Conservation (phyloP, 345 rosid species). For the Cardamine resedifolia region DNA sequence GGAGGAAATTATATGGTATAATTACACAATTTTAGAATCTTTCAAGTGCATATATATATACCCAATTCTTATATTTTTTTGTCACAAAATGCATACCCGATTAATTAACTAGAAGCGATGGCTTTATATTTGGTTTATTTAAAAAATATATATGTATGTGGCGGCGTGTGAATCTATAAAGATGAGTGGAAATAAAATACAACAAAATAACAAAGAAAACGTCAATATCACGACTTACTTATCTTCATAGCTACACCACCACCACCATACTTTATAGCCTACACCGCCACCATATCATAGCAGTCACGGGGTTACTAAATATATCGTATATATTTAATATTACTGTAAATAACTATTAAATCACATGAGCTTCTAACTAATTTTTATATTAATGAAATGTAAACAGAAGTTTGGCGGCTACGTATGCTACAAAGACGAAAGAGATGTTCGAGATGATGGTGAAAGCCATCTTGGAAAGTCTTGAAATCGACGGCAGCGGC, state of each 20-base stretch:
- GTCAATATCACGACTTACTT: too few relatives aligned
- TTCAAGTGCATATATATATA: not conserved
- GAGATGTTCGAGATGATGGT: constrained; percentile 53
- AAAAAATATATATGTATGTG: constrained; percentile 12
- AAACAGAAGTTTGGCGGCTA: constrained; percentile 61
- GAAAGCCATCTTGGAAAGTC: constrained; percentile 70
- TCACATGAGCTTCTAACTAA: not conserved
- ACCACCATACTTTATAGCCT: not conserved
- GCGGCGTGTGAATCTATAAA: constrained; percentile 21
- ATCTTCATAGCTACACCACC: too few relatives aligned
- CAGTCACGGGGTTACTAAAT: constrained; percentile 20
- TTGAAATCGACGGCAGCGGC: constrained; percentile 35
- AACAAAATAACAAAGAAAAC: constrained; percentile 21
- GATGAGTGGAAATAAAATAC: constrained; percentile 3
- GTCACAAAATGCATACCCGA: not conserved
- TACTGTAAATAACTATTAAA: not conserved
- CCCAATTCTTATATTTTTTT: not conserved
- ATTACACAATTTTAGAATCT: constrained; percentile 6
- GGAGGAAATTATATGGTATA: not conserved
- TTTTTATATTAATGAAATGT: not conserved
- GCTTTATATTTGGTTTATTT: not conserved
- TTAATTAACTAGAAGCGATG: not conserved
- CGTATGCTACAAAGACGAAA: constrained; percentile 68
- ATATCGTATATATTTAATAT: not conserved
- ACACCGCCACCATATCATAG: constrained; percentile 14